A percentile compares a stretch with the other conserved stretches of the same genome.
Conservation (phyloP, 2,329 filamentous ascomycete species). For the Monascus ruber region DNA sequence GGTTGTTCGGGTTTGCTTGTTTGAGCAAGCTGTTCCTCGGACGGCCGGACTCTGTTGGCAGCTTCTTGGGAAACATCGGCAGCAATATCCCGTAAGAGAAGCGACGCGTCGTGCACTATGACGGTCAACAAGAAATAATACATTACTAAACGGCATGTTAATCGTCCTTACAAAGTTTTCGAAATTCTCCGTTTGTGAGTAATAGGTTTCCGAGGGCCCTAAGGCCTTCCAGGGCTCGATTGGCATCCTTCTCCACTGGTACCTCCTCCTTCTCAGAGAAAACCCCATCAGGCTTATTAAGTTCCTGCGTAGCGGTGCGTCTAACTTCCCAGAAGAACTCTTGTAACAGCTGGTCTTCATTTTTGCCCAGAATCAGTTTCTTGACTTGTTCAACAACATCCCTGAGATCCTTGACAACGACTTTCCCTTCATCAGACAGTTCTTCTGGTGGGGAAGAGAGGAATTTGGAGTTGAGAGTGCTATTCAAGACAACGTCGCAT, state of each 20-base stretch:
- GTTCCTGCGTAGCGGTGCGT: slow-evolving; percentile 54
- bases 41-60: slow-evolving; percentile 63
- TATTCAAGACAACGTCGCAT: slow-evolving; percentile 90
- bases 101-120: slow-evolving; percentile 63
- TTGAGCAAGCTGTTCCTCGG: slow-evolving; percentile 61
- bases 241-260: slow-evolving; percentile 57
- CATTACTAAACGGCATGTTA: slow-evolving; percentile 9
- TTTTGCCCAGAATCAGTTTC: slow-evolving; percentile 78
- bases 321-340: slow-evolving; percentile 95
- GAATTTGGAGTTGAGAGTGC: slow-evolving; percentile 60
- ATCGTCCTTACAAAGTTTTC: slow-evolving; percentile 62
- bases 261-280: slow-evolving; percentile 66
- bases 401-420: slow-evolving; percentile 65
- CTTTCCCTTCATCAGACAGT: slow-evolving; percentile 71
- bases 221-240: slow-evolving; percentile 72
- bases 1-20: slow-evolving; percentile 79
- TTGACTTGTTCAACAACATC: slow-evolving; percentile 78
- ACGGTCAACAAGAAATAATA: slow-evolving; percentile 7
- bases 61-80: slow-evolving; percentile 78
- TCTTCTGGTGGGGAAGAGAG: slow-evolving; percentile 60
- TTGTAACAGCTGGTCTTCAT: slow-evolving; percentile 84
- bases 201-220: slow-evolving; percentile 79
- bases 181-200: slow-evolving; percentile 92
- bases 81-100: slow-evolving; percentile 79
- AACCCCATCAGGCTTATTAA: slow-evolving; percentile 47